Percentiles rank a stretch among this genome's conserved stretches.
These are phyloP conservation scores for Ophiostoma ulmi DNA, from an alignment of 2,329 filamentous ascomycete genomes.

Conservation along the genomic window DNA sequence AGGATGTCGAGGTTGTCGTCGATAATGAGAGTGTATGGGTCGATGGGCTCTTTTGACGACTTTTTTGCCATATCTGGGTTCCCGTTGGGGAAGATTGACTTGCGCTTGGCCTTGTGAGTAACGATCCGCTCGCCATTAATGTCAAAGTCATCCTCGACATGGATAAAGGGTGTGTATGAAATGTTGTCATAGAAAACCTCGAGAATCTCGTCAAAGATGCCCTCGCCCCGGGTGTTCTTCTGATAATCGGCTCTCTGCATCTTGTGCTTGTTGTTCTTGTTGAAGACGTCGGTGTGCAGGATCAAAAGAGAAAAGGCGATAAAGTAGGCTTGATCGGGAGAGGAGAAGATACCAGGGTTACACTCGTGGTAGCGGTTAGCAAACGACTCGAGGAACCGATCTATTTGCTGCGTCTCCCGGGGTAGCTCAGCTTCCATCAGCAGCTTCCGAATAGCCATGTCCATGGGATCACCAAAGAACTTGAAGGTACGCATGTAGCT, in stretches of 20 bases:
- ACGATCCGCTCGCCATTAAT: slow-evolving; percentile 69
- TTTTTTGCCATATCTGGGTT: slow-evolving; percentile 60
- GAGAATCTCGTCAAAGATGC: slow-evolving; percentile 86
- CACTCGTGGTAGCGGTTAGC: slow-evolving; percentile 97
- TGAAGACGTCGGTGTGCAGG: slow-evolving; percentile 97
- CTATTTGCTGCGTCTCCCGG: slow-evolving; percentile 97
- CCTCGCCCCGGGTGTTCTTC: slow-evolving; percentile 87
- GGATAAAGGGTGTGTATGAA: slow-evolving; percentile 95
- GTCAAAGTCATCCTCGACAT: slow-evolving; percentile 87
- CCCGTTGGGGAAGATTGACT: slow-evolving; percentile 61
- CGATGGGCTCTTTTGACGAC: slow-evolving; percentile 74
- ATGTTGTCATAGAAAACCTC: slow-evolving; percentile 99
- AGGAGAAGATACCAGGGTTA: slow-evolving; percentile 90
- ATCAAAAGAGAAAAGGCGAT: slow-evolving; percentile 96
- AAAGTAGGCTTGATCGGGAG: slow-evolving; percentile 93
- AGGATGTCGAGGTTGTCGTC: slow-evolving; percentile 80
- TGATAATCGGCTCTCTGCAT: slow-evolving; percentile 96
- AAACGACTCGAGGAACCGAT: slow-evolving; percentile 88
- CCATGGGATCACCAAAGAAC: slow-evolving; percentile 95
- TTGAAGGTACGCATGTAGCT: slow-evolving; percentile 94
- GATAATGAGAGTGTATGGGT: slow-evolving; percentile 90
- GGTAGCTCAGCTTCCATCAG: slow-evolving; percentile 95
- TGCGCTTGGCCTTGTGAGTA: slow-evolving; percentile 66
- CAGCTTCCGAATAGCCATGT: slow-evolving; percentile 93
- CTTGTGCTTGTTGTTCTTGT: slow-evolving; percentile 99